phyloP scores from a whole-genome alignment of 768 basidiomycete species.

The Kwoniella europaea region DNA sequence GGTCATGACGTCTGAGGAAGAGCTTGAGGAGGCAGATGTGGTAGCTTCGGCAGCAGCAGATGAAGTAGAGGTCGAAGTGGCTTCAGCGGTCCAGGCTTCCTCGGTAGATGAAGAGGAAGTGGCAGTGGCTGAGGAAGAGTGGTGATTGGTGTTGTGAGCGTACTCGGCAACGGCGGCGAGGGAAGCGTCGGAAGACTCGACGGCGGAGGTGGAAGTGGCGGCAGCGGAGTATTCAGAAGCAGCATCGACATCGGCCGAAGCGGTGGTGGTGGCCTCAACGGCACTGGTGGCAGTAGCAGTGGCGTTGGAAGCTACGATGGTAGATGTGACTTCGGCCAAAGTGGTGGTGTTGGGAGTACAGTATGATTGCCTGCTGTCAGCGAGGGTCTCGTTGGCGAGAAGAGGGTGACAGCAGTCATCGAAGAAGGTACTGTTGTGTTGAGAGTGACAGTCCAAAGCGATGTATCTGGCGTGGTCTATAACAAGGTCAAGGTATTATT shows the following conservation, averaged over 20 bases:
- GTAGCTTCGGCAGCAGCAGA: conserved; percentile 33
- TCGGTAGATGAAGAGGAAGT: conserved; percentile 26
- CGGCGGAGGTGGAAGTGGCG: conserved; percentile 28
- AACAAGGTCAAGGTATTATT: background rate
- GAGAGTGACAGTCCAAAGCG: conserved; percentile 62
- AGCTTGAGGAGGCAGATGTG: conserved; percentile 33
- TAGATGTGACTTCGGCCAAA: conserved; percentile 28
- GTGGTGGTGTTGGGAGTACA: conserved; percentile 62
- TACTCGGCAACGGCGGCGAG: conserved; percentile 35
- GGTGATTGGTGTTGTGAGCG: conserved; percentile 13
- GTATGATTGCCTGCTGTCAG: conserved; percentile 61
- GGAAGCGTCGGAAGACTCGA: conserved; percentile 27
- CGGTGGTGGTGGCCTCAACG: conserved; percentile 37
- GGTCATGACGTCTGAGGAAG: conserved; percentile 35
- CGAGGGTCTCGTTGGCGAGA: conserved; percentile 66
- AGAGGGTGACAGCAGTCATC: conserved; percentile 74
- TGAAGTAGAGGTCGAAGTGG: conserved; percentile 30
- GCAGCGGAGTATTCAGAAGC: conserved; percentile 33
- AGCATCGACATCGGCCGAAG: conserved; percentile 32
- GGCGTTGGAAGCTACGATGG: conserved; percentile 29
- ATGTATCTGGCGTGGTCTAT: conserved; percentile 68
- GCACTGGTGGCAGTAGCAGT: conserved; percentile 38
- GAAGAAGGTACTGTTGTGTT: conserved; percentile 64
- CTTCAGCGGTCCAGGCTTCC: conserved; percentile 17
- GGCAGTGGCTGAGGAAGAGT: background rate